Evolutionary conservation across 345 rosid species (phyloP).

Genomic region (Populus euphratica): DNA sequence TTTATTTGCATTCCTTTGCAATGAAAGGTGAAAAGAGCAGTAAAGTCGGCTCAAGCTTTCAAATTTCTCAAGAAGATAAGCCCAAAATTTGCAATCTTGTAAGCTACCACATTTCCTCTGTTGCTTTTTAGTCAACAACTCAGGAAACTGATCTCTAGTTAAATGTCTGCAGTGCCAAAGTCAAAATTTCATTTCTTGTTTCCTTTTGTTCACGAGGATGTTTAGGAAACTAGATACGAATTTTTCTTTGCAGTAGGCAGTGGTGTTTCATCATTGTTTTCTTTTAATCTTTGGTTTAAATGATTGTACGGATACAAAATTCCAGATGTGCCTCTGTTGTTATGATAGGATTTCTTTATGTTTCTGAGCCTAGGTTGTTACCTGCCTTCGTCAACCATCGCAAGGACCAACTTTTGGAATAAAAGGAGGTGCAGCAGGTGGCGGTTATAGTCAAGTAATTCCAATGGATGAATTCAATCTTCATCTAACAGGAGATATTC

Average conservation of each 20-base stretch:
- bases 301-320: background rate
- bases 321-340: background rate
- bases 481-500: constrained; percentile 96
- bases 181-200: background rate
- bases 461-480: constrained; percentile 99
- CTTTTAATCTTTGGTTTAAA: background rate
- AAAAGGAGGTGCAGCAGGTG: constrained; percentile 99
- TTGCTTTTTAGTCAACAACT: background rate
- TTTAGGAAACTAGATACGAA: background rate
- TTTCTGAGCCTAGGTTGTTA: constrained; percentile 60
- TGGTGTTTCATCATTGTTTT: background rate
- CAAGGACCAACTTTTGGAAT: constrained; percentile 99
- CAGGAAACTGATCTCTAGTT: background rate
- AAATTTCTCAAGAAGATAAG: background rate
- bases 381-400: constrained; percentile 98
- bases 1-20: background rate
- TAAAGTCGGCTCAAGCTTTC: background rate
- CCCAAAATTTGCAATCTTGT: background rate
- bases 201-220: background rate
- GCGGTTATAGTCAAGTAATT: constrained; percentile 96
- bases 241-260: background rate
- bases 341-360: background rate
- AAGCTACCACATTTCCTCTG: background rate
- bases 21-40: background rate
- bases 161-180: background rate